phyloP scores from a whole-genome alignment of 163 green algal genomes.

The Chloroidium sp. region DNA sequence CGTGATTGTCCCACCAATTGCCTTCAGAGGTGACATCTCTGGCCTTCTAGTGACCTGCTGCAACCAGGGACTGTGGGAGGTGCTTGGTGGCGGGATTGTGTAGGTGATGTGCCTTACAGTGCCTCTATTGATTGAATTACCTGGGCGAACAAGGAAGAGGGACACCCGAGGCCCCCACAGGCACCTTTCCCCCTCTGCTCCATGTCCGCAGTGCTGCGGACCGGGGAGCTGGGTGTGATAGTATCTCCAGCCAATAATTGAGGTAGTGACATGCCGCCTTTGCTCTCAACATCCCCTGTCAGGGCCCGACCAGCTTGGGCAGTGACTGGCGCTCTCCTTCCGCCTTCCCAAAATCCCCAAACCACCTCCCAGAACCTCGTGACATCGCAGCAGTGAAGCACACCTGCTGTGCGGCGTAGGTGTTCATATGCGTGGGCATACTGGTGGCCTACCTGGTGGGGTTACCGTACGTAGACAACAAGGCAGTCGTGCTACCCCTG shows the following conservation, averaged over 20 bases:
- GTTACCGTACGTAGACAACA: constrained; percentile 22
- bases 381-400: not conserved
- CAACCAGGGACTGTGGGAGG: not conserved
- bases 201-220: too few relatives aligned
- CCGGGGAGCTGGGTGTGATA: too few relatives aligned
- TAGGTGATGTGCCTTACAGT: too few relatives aligned
- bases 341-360: not conserved
- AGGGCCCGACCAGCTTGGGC: too few relatives aligned
- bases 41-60: not conserved
- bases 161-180: too few relatives aligned
- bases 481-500: not conserved
- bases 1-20: not conserved
- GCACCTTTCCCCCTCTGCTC: too few relatives aligned
- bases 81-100: too few relatives aligned
- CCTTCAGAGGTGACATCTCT: not conserved
- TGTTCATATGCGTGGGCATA: constrained; percentile 51
- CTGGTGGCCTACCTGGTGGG: constrained; percentile 38
- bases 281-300: too few relatives aligned
- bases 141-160: too few relatives aligned
- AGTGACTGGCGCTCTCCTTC: not conserved
- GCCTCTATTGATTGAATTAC: too few relatives aligned
- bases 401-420: constrained; percentile 15
- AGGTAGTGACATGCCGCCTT: too few relatives aligned
- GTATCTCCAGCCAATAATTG: too few relatives aligned
- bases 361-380: not conserved